These are phyloP conservation scores for Paramecium bursaria DNA, from an alignment of 73 alveolate species.

Conservation along the genomic window DNA sequence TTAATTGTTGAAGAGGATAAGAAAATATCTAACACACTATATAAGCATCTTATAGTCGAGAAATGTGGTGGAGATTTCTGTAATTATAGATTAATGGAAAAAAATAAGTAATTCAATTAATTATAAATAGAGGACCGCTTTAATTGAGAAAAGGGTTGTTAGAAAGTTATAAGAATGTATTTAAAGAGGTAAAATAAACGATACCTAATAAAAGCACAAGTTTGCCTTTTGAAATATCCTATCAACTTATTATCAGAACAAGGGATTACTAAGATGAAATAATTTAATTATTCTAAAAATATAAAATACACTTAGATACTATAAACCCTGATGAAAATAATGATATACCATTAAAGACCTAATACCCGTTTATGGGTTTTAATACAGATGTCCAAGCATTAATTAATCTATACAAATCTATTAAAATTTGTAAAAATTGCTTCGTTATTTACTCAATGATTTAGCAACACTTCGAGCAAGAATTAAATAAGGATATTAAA, in stretches of 20 bases:
- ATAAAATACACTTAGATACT: constrained; percentile 45
- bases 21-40: constrained; percentile 37
- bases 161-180: constrained; percentile 33
- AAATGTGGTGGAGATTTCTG: constrained; percentile 55
- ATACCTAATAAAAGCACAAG: constrained; percentile 31
- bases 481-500: constrained; percentile 36
- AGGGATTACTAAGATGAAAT: constrained; percentile 43
- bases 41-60: constrained; percentile 23
- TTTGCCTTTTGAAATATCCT: constrained; percentile 49
- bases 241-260: constrained; percentile 15
- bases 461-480: constrained; percentile 4
- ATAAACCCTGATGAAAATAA: constrained; percentile 47
- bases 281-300: constrained; percentile 35
- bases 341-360: neutral
- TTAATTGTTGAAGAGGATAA: constrained; percentile 56
- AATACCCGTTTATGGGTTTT: constrained; percentile 22
- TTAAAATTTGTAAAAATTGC: constrained; percentile 44
- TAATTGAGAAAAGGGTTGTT: constrained; percentile 44
- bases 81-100: constrained; percentile 45
- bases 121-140: constrained; percentile 15
- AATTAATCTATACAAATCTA: constrained; percentile 41
- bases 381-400: constrained; percentile 43
- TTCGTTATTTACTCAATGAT: constrained; percentile 47
- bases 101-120: constrained; percentile 4
- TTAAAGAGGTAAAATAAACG: constrained; percentile 39